Percentiles rank a stretch among this genome's conserved stretches.
These are phyloP conservation scores for Stylonectria norvegica DNA, from an alignment of 2,329 filamentous ascomycete genomes.

Conservation along the genomic window DNA sequence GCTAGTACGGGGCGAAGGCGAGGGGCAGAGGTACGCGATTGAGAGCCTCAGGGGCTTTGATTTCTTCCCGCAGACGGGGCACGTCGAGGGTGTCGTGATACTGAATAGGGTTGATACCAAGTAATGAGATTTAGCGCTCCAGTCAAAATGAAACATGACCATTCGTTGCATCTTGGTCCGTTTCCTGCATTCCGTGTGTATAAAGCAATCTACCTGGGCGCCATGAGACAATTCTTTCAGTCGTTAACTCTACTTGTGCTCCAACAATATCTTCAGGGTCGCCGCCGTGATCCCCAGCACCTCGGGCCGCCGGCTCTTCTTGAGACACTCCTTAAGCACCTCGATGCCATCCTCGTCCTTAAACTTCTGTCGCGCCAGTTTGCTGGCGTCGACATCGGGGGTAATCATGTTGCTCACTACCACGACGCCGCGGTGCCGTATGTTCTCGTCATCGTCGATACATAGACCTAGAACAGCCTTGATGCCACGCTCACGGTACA, in stretches of 20 bases:
- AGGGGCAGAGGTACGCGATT: constrained; percentile 66
- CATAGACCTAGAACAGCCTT: constrained; percentile 79
- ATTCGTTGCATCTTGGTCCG: constrained; percentile 9
- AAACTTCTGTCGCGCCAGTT: constrained; percentile 57
- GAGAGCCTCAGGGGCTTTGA: constrained; percentile 92
- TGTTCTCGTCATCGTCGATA: constrained; percentile 64
- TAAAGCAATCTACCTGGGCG: not conserved
- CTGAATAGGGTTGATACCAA: constrained; percentile 49
- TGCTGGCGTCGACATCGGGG: constrained; percentile 63
- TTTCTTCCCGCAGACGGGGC: constrained; percentile 87
- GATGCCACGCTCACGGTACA: constrained; percentile 69
- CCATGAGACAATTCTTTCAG: not conserved
- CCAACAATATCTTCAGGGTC: constrained; percentile 65
- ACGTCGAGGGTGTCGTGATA: constrained; percentile 66
- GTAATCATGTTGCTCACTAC: constrained; percentile 69
- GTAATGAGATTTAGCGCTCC: constrained; percentile 5
- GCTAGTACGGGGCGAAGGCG: constrained; percentile 65
- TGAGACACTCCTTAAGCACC: constrained; percentile 65
- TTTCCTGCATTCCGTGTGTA: not conserved
- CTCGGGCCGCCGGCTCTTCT: constrained; percentile 63
- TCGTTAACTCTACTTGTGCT: constrained; percentile 30
- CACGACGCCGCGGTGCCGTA: constrained; percentile 71
- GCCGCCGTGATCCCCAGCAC: constrained; percentile 70
- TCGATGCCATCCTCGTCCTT: constrained; percentile 63
- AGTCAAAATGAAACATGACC: constrained; percentile 3